A percentile compares a stretch with the other conserved stretches of the same genome.
phyloP scores from a whole-genome alignment of 768 basidiomycete genomes.

The Gyrodon lividus region DNA sequence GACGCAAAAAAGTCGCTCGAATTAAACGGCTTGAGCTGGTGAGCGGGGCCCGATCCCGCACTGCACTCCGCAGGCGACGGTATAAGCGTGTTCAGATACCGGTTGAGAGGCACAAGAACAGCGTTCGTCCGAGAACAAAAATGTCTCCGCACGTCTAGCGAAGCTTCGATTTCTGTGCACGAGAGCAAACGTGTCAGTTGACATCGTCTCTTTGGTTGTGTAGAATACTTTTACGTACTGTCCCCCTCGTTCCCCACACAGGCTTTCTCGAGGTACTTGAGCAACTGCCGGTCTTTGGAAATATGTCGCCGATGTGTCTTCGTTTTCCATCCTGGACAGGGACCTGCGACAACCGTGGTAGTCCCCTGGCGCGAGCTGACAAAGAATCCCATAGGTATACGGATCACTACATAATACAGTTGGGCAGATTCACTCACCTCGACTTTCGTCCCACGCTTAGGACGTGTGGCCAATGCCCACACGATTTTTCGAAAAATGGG shows the following conservation, averaged over 20 bases:
- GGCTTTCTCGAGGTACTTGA: constrained; percentile 71
- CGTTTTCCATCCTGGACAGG: constrained; percentile 72
- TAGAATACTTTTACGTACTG: constrained; percentile 40
- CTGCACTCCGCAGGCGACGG: constrained; percentile 57
- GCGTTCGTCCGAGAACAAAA: constrained; percentile 84
- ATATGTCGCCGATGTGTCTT: constrained; percentile 80
- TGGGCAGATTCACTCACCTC: constrained; percentile 35
- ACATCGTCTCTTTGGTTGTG: neutral
- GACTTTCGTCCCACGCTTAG: constrained; percentile 61
- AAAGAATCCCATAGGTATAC: too few species aligned
- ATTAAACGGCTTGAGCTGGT: constrained; percentile 70
- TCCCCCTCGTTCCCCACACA: constrained; percentile 46
- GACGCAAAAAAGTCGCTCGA: constrained; percentile 67
- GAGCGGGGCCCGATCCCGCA: constrained; percentile 20
- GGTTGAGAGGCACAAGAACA: constrained; percentile 83
- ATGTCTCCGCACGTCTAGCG: constrained; percentile 69
- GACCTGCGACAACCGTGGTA: constrained; percentile 38
- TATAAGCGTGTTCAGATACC: constrained; percentile 88
- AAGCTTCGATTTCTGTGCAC: constrained; percentile 56
- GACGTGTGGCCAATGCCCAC: constrained; percentile 83
- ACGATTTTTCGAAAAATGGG: constrained; percentile 78
- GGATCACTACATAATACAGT: neutral
- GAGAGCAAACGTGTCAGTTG: neutral
- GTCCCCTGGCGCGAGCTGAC: constrained; percentile 7
- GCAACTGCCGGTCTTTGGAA: constrained; percentile 74